phyloP scores from a whole-genome alignment of 495 filamentous ascomycete species.

The Hypoxylon intermedium region DNA sequence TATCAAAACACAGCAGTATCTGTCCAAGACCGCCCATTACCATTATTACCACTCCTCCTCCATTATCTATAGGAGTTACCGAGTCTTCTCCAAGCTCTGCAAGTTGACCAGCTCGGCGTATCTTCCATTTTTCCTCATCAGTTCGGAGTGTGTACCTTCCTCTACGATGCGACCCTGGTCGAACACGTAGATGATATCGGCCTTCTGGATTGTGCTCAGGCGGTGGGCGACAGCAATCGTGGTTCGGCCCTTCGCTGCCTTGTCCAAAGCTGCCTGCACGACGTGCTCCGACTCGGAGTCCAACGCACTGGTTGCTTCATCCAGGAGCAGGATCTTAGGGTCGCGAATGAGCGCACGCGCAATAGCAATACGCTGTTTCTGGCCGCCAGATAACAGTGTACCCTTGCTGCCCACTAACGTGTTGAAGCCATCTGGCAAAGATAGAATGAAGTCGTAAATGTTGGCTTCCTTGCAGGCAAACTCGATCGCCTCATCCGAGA shows the following conservation, averaged over 20 bases:
- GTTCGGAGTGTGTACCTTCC: constrained; percentile 71
- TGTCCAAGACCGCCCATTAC: background rate
- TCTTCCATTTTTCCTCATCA: constrained; percentile 70
- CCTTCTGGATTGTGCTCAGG: constrained; percentile 80
- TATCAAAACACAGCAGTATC: constrained; percentile 3
- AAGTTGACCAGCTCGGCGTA: constrained; percentile 80
- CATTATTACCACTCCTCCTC: background rate
- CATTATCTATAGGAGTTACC: constrained; percentile 2
- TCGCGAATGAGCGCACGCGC: constrained; percentile 76
- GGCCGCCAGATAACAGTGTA: constrained; percentile 78
- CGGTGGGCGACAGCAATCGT: constrained; percentile 83
- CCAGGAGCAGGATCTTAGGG: constrained; percentile 69
- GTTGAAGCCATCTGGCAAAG: constrained; percentile 69
- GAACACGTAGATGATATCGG: constrained; percentile 84
- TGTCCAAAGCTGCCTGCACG: constrained; percentile 80
- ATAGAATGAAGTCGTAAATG: constrained; percentile 86
- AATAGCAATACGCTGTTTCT: constrained; percentile 82
- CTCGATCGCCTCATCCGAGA: constrained; percentile 71
- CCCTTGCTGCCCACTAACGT: constrained; percentile 81
- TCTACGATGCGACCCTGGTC: constrained; percentile 78
- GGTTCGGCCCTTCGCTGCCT: constrained; percentile 74
- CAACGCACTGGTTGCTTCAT: constrained; percentile 83
- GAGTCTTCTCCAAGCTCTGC: constrained; percentile 75
- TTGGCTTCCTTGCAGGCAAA: constrained; percentile 86
- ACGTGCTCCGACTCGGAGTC: constrained; percentile 85